These are phyloP conservation scores for Globisporangium radiosum DNA, from an alignment of 352 stramenopile species.

Conservation along the genomic window DNA sequence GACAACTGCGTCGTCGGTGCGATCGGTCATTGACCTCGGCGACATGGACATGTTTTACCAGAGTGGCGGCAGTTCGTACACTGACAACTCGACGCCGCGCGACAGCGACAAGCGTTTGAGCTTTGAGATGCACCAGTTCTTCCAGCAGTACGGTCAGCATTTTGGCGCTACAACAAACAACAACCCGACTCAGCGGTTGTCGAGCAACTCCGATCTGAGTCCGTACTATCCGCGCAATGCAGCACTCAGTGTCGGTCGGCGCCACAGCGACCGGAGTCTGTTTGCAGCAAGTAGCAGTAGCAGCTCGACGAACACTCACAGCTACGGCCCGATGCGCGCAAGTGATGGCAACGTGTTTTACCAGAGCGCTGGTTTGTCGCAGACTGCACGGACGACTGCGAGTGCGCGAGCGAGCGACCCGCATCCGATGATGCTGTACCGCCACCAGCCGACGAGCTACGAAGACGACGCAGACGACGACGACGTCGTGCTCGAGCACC, in stretches of 20 bases:
- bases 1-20: conserved; percentile 56
- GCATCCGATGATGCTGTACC: conserved; percentile 5
- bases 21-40: conserved; percentile 64
- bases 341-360: conserved; percentile 50
- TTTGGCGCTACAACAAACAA: too few species aligned
- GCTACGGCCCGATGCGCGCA: conserved; percentile 10
- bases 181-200: conserved; percentile 35
- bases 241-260: conserved; percentile 19
- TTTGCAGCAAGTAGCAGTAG: conserved; percentile 4
- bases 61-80: conserved; percentile 20
- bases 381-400: conserved; percentile 1
- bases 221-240: conserved; percentile 24
- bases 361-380: conserved; percentile 13
- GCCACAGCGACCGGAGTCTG: conserved; percentile 19
- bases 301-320: conserved; percentile 1
- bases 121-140: conserved; percentile 69
- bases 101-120: conserved; percentile 37
- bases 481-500: conserved; percentile 51
- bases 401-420: conserved; percentile 14
- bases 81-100: conserved; percentile 21
- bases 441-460: conserved; percentile 17
- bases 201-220: conserved; percentile 32
- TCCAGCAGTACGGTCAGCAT: conserved; percentile 43
- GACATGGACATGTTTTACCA: conserved; percentile 81
- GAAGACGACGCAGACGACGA: conserved; percentile 20